These are phyloP conservation scores for Takashimella koratensis DNA, from an alignment of 1,284 basidiomycete genomes.

Conservation along the genomic window DNA sequence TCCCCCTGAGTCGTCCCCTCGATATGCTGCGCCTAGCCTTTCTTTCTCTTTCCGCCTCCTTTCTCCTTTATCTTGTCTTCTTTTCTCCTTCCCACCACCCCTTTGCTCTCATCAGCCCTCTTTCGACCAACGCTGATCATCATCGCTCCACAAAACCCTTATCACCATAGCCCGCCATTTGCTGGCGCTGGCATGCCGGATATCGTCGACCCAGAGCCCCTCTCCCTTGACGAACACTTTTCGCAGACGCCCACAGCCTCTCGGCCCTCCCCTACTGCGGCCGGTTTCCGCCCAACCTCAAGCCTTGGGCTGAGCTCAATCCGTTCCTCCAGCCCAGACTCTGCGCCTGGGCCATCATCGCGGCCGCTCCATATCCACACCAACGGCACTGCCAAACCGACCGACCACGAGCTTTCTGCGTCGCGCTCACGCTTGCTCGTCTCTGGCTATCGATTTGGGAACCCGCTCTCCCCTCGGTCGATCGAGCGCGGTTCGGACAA, in stretches of 20 bases:
- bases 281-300: background rate
- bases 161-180: conserved; percentile 35
- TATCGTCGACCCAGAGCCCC: conserved; percentile 27
- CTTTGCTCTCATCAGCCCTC: background rate
- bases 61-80: background rate
- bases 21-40: background rate
- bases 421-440: conserved; percentile 39
- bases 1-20: background rate
- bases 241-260: background rate
- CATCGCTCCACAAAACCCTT: background rate
- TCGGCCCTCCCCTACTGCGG: background rate
- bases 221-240: conserved; percentile 25
- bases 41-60: background rate
- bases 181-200: conserved; percentile 28
- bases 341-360: background rate
- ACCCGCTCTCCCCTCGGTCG: conserved; percentile 28
- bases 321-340: background rate
- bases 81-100: background rate
- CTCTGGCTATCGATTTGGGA: conserved; percentile 46
- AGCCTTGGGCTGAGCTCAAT: background rate
- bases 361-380: background rate
- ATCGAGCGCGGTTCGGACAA: background rate
- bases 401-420: conserved; percentile 32
- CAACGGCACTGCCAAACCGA: background rate
- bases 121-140: background rate